These are phyloP conservation scores for Isatis lusitanica DNA, from an alignment of 441 rosid species.

Conservation along the genomic window DNA sequence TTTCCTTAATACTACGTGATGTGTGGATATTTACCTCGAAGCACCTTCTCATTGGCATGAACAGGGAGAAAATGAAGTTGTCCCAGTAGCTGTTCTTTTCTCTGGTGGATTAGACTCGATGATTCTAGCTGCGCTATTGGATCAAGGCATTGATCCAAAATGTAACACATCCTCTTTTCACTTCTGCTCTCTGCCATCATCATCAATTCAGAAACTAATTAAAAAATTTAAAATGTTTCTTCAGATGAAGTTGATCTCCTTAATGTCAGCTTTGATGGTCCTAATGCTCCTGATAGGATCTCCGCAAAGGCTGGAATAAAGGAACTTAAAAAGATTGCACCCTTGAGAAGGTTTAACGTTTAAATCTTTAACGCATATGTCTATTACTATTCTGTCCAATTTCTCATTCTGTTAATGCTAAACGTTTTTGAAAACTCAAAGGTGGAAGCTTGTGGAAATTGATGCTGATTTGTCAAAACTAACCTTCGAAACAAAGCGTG, in stretches of 20 bases:
- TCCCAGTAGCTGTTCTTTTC: conserved; percentile 84
- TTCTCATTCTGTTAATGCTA: not conserved
- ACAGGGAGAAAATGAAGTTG: conserved; percentile 54
- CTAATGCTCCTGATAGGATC: conserved; percentile 83
- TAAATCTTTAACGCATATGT: not conserved
- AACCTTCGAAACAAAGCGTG: conserved; percentile 66
- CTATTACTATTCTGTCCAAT: not conserved
- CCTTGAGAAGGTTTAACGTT: conserved; percentile 62
- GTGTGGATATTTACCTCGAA: not conserved
- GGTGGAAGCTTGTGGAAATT: conserved; percentile 92
- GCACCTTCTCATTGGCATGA: conserved; percentile 26
- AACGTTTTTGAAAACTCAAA: conserved; percentile 38
- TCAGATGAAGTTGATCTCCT: conserved; percentile 88
- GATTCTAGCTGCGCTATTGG: conserved; percentile 83
- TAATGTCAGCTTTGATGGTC: conserved; percentile 87
- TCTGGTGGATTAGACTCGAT: conserved; percentile 96
- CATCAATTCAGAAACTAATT: not conserved
- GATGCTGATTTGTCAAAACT: conserved; percentile 78
- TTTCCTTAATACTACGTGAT: too few species aligned
- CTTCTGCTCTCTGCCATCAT: too few species aligned
- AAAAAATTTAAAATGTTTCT: not conserved
- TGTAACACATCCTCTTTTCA: conserved; percentile 43
- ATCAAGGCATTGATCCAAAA: conserved; percentile 68
- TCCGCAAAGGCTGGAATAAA: conserved; percentile 66
- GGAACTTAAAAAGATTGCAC: conserved; percentile 72